Evolutionary conservation across 2,329 filamentous ascomycete genomes (phyloP), one percentile per base, ranked within the genome.

Genomic region (Coniochaeta sp.): DNA sequence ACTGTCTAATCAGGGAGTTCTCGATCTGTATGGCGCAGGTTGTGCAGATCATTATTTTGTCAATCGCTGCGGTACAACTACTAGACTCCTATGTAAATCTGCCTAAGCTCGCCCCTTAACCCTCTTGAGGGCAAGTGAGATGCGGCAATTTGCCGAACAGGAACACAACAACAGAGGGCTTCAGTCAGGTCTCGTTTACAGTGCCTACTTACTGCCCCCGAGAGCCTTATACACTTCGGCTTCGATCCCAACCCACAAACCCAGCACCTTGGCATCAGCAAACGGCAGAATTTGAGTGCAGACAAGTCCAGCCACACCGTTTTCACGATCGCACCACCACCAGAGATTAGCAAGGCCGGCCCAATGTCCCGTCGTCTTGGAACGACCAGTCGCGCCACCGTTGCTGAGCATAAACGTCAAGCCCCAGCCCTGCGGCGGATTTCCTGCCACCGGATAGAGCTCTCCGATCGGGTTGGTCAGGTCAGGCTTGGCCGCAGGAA

Each of bases 381-480:
- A 79, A 2, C 82, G 75, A 0, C 83, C 81, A 1, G 81, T 82
- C 8, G 68, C 65, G 3, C 75, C 75, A 1, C 75, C 74, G 16
- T 70, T 67, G 22, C 68, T 79, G 26, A 85, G 68, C 75, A 84
- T 79, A 57, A 83, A 82, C 0, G 76, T 79, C 30, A 88, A 72
- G 0, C 83, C 83, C 83, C 83, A 87, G 14, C 86, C 86, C 66
- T 87, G 83, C 0, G 83, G 80, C 55, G 75, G 77, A 62, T 79
- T 64, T 6, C 66, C 62, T 1, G 70, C 26, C 17, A 75, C 66
- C 0, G 74, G 75, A 64, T 80, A 85, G 14, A 86, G 60, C 28
- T 85, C 80, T 1, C 76, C 71, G 1, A 78, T 62, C 0, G 67
- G 66, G 62, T 80, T 79, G 8, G 77, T 75, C 28, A 81, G 69